Evolutionary conservation across 2,329 filamentous ascomycete species (phyloP).

Genomic region (Penicillium sp.): DNA sequence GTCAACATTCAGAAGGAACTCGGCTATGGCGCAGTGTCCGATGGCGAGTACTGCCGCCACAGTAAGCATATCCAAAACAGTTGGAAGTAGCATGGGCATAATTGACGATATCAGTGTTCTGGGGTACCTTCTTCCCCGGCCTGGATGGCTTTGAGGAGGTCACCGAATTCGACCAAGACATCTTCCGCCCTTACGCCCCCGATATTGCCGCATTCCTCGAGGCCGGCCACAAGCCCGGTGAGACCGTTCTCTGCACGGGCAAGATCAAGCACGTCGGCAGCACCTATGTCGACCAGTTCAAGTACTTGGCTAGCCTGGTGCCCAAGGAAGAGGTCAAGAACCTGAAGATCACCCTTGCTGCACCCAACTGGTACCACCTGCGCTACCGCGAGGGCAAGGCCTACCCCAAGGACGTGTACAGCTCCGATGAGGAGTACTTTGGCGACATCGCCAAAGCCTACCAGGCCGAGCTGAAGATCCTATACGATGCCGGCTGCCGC

Average conservation of each 20-base stretch:
- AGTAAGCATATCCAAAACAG: conserved; percentile 28
- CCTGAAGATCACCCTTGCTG: conserved; percentile 67
- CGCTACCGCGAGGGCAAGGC: conserved; percentile 57
- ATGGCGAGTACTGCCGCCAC: conserved; percentile 63
- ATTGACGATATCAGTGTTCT: conserved; percentile 47
- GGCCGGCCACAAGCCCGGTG: conserved; percentile 55
- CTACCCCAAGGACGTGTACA: conserved; percentile 57
- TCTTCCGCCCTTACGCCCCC: conserved; percentile 59
- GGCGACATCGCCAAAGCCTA: conserved; percentile 65
- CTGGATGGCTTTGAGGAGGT: conserved; percentile 57
- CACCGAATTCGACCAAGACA: conserved; percentile 46
- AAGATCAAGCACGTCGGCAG: conserved; percentile 60
- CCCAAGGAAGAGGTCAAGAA: conserved; percentile 62
- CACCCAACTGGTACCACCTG: conserved; percentile 69
- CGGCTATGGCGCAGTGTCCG: conserved; percentile 63
- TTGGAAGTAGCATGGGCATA: neutral
- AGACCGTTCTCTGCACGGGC: conserved; percentile 56
- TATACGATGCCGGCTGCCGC: conserved; percentile 62
- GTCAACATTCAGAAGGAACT: conserved; percentile 64
- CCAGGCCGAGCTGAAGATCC: conserved; percentile 59
- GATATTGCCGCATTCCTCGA: conserved; percentile 64
- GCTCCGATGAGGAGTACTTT: conserved; percentile 62
- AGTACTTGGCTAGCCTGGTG: conserved; percentile 59
- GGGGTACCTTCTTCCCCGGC: conserved; percentile 56
- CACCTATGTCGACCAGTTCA: conserved; percentile 58